Conservation (phyloP, 1,284 basidiomycete species). For the Kalmanozyma brasiliensis region DNA sequence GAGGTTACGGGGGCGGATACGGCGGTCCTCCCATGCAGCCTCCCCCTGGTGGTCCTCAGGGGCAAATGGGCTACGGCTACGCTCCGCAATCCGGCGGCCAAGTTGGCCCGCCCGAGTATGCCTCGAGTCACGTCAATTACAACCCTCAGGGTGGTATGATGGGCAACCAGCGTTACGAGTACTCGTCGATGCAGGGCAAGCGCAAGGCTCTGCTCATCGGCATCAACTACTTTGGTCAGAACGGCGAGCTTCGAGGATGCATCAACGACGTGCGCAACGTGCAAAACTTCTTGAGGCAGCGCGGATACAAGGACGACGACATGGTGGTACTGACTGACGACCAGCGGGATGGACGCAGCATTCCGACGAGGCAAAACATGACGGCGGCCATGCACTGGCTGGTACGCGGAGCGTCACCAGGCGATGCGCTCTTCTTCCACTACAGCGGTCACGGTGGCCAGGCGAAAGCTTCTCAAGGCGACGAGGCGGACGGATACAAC, state of each 20-base stretch:
- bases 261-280: slow-evolving; percentile 67
- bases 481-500: slow-evolving; percentile 67
- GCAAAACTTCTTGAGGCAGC: slow-evolving; percentile 61
- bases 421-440: slow-evolving; percentile 68
- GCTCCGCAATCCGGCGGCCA: slow-evolving; percentile 27
- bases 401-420: slow-evolving; percentile 59
- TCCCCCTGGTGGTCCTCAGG: slow-evolving; percentile 36
- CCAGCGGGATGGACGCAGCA: slow-evolving; percentile 57
- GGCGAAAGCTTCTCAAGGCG: slow-evolving; percentile 62
- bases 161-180: slow-evolving; percentile 60
- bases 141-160: slow-evolving; percentile 62
- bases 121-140: slow-evolving; percentile 50
- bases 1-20: slow-evolving; percentile 31
- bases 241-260: slow-evolving; percentile 64
- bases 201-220: slow-evolving; percentile 67
- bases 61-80: slow-evolving; percentile 49
- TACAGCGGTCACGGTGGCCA: slow-evolving; percentile 67
- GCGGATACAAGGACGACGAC: slow-evolving; percentile 66
- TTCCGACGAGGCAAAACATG: slow-evolving; percentile 67
- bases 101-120: slow-evolving; percentile 59
- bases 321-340: slow-evolving; percentile 67
- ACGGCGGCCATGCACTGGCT: slow-evolving; percentile 68
- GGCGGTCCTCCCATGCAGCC: slow-evolving; percentile 38
- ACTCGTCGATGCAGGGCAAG: slow-evolving; percentile 65
- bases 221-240: slow-evolving; percentile 64